Base-by-base conservation (phyloP, 2,329 filamentous ascomycete genomes). In the Diaporthe citrichinensis region DNA sequence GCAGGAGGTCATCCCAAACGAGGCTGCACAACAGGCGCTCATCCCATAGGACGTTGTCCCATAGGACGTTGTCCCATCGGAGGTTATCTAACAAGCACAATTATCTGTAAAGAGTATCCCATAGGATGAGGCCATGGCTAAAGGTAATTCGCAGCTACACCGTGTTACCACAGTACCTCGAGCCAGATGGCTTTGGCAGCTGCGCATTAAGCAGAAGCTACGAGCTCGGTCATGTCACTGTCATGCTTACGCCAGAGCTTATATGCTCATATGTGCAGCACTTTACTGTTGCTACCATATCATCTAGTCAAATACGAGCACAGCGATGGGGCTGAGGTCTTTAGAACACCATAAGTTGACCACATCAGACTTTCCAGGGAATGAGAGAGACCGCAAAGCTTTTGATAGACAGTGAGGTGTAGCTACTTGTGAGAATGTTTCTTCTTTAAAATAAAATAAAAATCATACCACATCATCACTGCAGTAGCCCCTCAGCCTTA, bases 401-500 rank as follows among this genome's bases (percentile, higher is more conserved):
- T 0, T 3, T 28, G 23, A 53, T 31, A 20, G 7, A 5, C n/a
- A n/a, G 25, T 31, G 25, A 15, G 14, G 2, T 0, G 3, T n/a
- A 12, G 25, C 3, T 31, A 36, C 23, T 0, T 17, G 4, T 20
- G 17, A 53, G 12, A 28, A 5, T 23, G 0, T 8, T n/a, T 23
- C 25, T 4, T 12, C 6, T 36, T 10, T 36, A 10, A 36, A 36
- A 36, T 1, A 36, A 10, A 20, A 20, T n/a, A n/a, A 3, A 3
- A n/a, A 12, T 15, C 31, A 36, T 3, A 28, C 46, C 6, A 51
- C 28, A 53, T 20, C 2, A 20, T 69, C 34, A 69, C 34, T 53
- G n/a, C 65, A 69, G n/a, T 4, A 69, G n/a, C 23, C 65, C 65
- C 65, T 69, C 23, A 1, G 65, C 65, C 65, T 34, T 73, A 28